Conservation (phyloP, 352 stramenopile genomes). For the Phytophthora nicotianae region DNA sequence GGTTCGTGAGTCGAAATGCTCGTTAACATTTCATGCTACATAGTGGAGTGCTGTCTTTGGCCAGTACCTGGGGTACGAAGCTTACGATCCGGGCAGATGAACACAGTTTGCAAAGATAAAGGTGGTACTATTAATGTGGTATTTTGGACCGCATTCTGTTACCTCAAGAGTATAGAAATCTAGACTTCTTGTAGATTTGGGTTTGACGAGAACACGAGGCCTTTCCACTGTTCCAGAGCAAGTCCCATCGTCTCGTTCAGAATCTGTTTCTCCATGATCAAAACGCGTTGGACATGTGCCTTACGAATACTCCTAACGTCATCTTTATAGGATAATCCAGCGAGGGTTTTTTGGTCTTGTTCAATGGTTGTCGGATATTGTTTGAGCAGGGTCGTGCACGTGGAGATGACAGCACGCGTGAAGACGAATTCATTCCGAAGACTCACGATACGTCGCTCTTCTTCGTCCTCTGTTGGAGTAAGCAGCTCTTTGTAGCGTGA, state of each 20-base stretch:
- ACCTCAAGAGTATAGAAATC: too few species aligned
- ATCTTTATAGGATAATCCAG: slow-evolving; percentile 9
- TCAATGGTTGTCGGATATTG: slow-evolving; percentile 47
- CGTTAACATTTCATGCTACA: slow-evolving; percentile 50
- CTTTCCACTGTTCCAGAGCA: slow-evolving; percentile 49
- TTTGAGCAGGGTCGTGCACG: slow-evolving; percentile 43
- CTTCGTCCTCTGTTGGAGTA: slow-evolving; percentile 7
- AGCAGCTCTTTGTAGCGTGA: slow-evolving; percentile 37
- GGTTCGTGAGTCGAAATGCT: slow-evolving; percentile 41
- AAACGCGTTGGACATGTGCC: slow-evolving; percentile 44
- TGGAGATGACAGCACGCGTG: slow-evolving; percentile 46
- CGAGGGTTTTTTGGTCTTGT: slow-evolving; percentile 30
- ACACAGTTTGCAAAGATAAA: not conserved
- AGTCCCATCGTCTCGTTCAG: slow-evolving; percentile 55
- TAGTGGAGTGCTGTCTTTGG: slow-evolving; percentile 39
- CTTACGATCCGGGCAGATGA: slow-evolving; percentile 33
- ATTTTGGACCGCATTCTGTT: too few species aligned
- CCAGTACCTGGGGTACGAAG: slow-evolving; percentile 37
- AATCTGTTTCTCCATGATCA: slow-evolving; percentile 70
- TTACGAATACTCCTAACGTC: slow-evolving; percentile 18
- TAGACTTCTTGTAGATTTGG: slow-evolving; percentile 47
- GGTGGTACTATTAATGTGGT: too few species aligned
- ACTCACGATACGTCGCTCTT: slow-evolving; percentile 37
- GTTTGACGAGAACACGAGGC: slow-evolving; percentile 50
- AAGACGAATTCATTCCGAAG: slow-evolving; percentile 59